Percentiles rank a stretch among this genome's conserved stretches.
Conservation (phyloP, 2,329 filamentous ascomycete species). For the Xylariaceae sp. region DNA sequence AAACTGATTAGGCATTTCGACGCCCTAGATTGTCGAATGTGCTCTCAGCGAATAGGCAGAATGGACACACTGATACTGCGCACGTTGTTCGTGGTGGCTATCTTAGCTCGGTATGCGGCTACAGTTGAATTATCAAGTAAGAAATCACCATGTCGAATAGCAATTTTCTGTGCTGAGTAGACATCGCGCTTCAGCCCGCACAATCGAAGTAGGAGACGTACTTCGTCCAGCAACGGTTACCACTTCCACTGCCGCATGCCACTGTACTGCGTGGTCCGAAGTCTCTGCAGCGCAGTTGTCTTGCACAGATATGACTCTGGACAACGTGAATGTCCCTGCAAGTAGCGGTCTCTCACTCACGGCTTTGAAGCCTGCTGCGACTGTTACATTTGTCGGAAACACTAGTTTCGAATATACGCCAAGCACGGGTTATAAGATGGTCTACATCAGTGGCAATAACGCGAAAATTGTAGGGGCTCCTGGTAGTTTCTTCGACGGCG, state of each 20-base stretch:
- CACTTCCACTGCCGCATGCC: background rate
- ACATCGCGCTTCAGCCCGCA: too few relatives aligned
- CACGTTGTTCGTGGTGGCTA: too few relatives aligned
- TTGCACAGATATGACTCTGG: slow-evolving; percentile 19
- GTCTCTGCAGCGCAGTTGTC: slow-evolving; percentile 1
- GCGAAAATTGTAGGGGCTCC: slow-evolving; percentile 40
- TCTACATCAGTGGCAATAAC: slow-evolving; percentile 45
- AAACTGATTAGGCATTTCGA: too few relatives aligned
- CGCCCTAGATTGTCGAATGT: too few relatives aligned
- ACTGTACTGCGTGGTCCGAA: background rate
- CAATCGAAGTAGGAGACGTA: too few relatives aligned
- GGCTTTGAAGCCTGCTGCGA: slow-evolving; percentile 31
- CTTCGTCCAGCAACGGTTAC: background rate
- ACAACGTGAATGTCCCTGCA: slow-evolving; percentile 34
- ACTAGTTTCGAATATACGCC: slow-evolving; percentile 52
- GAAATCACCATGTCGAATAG: too few relatives aligned
- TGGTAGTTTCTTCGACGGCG: slow-evolving; percentile 22
- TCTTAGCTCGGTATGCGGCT: too few relatives aligned
- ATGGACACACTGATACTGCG: too few relatives aligned
- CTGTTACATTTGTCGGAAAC: slow-evolving; percentile 48
- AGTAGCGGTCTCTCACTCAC: slow-evolving; percentile 34
- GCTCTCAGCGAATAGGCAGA: too few relatives aligned
- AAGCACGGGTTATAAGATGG: slow-evolving; percentile 45
- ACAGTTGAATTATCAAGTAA: too few relatives aligned
- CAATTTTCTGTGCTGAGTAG: too few relatives aligned